Percentiles rank a stretch among this genome's conserved stretches.
phyloP scores from a whole-genome alignment of 257 asterid genomes.

The Fraxinus americana region DNA sequence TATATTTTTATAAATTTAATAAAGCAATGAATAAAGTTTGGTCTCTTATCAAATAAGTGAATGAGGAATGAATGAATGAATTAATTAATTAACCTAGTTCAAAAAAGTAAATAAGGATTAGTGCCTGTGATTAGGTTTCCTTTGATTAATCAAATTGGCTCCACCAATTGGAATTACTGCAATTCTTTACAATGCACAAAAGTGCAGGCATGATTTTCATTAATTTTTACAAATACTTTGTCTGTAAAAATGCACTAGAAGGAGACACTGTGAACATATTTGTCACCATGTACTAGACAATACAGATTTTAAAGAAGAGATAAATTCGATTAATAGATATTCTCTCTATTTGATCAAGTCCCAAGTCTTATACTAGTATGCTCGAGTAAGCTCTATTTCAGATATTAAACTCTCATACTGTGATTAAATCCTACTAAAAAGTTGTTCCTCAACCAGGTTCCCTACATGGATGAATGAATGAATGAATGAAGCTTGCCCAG shows the following conservation, averaged over 20 bases:
- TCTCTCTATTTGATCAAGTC: too few relatives aligned
- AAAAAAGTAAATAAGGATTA: background rate
- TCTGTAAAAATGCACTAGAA: background rate
- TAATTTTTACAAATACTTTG: constrained; percentile 15
- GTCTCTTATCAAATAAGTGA: constrained; percentile 32
- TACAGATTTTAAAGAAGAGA: too few relatives aligned
- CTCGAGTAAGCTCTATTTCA: too few relatives aligned
- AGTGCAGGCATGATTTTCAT: constrained; percentile 1
- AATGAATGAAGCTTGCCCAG: too few relatives aligned
- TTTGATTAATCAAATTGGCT: background rate
- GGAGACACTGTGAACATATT: too few relatives aligned
- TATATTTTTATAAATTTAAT: background rate
- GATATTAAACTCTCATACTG: too few relatives aligned
- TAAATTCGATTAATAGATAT: too few relatives aligned
- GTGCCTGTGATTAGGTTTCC: constrained; percentile 14
- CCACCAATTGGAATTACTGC: constrained; percentile 14
- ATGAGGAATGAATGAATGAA: constrained; percentile 7
- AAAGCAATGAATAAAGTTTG: background rate
- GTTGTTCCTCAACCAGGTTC: too few relatives aligned
- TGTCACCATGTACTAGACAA: too few relatives aligned
- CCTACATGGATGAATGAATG: too few relatives aligned
- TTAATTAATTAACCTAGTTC: background rate
- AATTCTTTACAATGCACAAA: constrained; percentile 15
- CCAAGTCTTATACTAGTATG: too few relatives aligned
- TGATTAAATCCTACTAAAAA: too few relatives aligned